These are phyloP conservation scores for Acmispon strigosus DNA, from an alignment of 306 rosid species.

Conservation along the genomic window DNA sequence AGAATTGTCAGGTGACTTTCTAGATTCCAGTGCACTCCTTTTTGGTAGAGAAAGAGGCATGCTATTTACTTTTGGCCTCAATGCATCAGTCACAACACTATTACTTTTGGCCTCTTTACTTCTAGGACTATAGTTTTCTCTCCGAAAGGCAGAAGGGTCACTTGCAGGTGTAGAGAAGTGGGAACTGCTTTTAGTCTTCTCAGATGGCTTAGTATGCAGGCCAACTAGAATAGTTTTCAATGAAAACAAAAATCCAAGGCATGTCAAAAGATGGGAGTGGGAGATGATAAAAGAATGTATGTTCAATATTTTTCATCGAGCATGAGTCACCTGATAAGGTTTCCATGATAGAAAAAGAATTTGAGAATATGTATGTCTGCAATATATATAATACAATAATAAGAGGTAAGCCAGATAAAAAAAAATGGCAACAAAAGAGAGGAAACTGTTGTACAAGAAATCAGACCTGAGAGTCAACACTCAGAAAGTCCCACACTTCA, in stretches of 20 bases:
- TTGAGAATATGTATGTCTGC: slow-evolving; percentile 90
- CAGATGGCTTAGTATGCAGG: slow-evolving; percentile 53
- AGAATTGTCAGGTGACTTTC: slow-evolving; percentile 34
- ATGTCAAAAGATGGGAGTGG: slow-evolving; percentile 20
- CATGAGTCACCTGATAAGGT: slow-evolving; percentile 77
- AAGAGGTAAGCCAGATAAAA: slow-evolving; percentile 8
- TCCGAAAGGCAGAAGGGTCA: slow-evolving; percentile 27
- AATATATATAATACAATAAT: slow-evolving; percentile 17
- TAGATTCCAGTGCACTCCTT: slow-evolving; percentile 28
- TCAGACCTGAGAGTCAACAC: slow-evolving; percentile 97
- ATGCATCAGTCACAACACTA: slow-evolving; percentile 43
- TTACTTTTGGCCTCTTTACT: slow-evolving; percentile 54
- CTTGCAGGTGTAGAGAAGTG: slow-evolving; percentile 33
- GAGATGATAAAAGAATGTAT: slow-evolving; percentile 6
- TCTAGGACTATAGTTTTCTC: slow-evolving; percentile 43
- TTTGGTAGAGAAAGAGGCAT: slow-evolving; percentile 36
- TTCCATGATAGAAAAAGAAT: slow-evolving; percentile 88
- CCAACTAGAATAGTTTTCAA: slow-evolving; percentile 47
- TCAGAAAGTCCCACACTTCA: slow-evolving; percentile 98
- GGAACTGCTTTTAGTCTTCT: slow-evolving; percentile 50
- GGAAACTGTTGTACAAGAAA: slow-evolving; percentile 20
- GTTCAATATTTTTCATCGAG: slow-evolving; percentile 22
- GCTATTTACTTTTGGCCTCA: slow-evolving; percentile 48
- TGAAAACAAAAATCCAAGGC: slow-evolving; percentile 22
- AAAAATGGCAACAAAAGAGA: slow-evolving; percentile 4